Conservation (phyloP, 192 early-diverging fungal species). For the Podila minutissima region DNA sequence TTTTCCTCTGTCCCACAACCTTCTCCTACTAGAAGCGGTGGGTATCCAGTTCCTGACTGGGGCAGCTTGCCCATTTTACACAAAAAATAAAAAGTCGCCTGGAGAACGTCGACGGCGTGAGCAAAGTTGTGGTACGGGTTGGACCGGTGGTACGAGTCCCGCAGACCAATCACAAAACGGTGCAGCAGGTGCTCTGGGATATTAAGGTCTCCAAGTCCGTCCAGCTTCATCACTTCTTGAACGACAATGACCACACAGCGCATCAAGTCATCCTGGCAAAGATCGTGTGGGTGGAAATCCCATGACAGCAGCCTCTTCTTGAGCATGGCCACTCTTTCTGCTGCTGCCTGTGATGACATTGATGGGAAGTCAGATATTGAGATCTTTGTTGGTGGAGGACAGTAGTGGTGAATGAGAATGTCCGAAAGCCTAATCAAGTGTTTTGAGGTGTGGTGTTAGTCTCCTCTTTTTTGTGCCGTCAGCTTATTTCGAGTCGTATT, state of each 20-base stretch:
- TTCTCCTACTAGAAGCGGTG: slow-evolving; percentile 5
- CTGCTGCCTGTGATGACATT: slow-evolving; percentile 36
- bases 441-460: neutral
- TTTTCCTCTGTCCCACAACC: neutral
- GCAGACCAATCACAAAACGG: slow-evolving; percentile 62
- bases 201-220: slow-evolving; percentile 64
- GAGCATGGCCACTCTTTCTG: slow-evolving; percentile 54
- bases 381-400: slow-evolving; percentile 35
- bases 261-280: slow-evolving; percentile 69
- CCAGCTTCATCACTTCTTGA: slow-evolving; percentile 67
- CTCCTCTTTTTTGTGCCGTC: too few relatives aligned
- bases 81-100: slow-evolving; percentile 86
- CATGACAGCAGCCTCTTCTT: slow-evolving; percentile 68
- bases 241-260: slow-evolving; percentile 75
- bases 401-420: slow-evolving; percentile 44
- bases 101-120: slow-evolving; percentile 96
- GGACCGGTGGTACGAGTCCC: slow-evolving; percentile 63
- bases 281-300: slow-evolving; percentile 78
- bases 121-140: slow-evolving; percentile 97
- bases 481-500: too few relatives aligned
- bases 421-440: slow-evolving; percentile 35
- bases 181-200: slow-evolving; percentile 64
- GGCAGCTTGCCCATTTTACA: slow-evolving; percentile 69
- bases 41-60: slow-evolving; percentile 22
- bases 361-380: slow-evolving; percentile 34